Evolutionary conservation across 257 asterid species (phyloP), one percentile per base, ranked within the genome.

Genomic region (Solanum sejunctum): DNA sequence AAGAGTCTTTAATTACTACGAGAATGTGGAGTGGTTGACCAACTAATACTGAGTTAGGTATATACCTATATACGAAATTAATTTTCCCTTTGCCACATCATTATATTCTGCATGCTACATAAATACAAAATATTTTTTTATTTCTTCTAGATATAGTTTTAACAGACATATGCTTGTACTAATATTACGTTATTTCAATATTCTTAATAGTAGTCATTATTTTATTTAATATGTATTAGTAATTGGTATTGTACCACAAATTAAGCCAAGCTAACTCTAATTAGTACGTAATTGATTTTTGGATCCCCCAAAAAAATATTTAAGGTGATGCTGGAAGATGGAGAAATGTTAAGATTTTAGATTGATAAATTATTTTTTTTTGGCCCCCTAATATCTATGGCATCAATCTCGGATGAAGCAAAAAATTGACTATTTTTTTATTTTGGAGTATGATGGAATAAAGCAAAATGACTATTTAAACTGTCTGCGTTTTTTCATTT

Each of bases 1-100:
- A 75, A 2, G 82, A 15, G 61, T 15, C 2, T 56, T 56, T 75
- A 23, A 21, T 56, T 52, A 49, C 52, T 58, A 56, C 20, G n/a
- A 39, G 88, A 87, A 85, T 81, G 88, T 85, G 92, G 93, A 89
- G 90, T 90, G 58, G 94, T 90, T 89, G 90, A 89, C 82, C 90
- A 18, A 84, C 88, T 88, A 60, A 81, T 89, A 15, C 67, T 86
- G 66, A 49, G 54, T 64, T 75, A 45, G 21, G 45, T 56, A 75
- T 45, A 69, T 51, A 70, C 3, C 36, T 45, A n/a, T 72, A 45
- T 12, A 45, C 12, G 80, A 41, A 71, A 61, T 21, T 21, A 36
- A 47, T 51, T 51, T 57, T 45, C 21, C 43, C 61, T 39, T 18
- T 10, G 66, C 20, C 77, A 81, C 85, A 72, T 80, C 79, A 79